phyloP scores from a whole-genome alignment of 345 rosid genomes.

The Heritiera fomes region DNA sequence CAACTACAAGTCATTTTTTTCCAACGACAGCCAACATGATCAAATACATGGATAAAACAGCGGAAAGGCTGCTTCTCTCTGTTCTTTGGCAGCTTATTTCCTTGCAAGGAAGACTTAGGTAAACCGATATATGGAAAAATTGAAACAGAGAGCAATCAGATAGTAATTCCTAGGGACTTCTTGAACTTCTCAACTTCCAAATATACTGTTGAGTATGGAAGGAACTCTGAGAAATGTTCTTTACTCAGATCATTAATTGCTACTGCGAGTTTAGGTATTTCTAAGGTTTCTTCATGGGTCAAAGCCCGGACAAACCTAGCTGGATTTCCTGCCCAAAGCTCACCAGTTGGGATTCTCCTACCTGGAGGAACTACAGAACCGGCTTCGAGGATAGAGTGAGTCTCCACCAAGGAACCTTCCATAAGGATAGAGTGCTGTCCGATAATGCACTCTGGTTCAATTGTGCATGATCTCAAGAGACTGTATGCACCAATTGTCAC shows the following conservation, averaged over 20 bases:
- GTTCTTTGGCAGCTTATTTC: constrained; percentile 68
- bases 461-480: constrained; percentile 87
- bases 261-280: constrained; percentile 94
- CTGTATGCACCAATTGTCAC: constrained; percentile 90
- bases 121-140: constrained; percentile 24
- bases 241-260: constrained; percentile 86
- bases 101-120: constrained; percentile 37
- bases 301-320: constrained; percentile 80
- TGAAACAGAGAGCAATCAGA: constrained; percentile 36
- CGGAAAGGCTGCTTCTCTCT: constrained; percentile 28
- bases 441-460: constrained; percentile 97
- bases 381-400: constrained; percentile 88
- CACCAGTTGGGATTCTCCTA: constrained; percentile 92
- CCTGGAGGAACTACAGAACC: constrained; percentile 97
- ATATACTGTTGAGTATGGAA: constrained; percentile 87
- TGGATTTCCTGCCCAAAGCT: constrained; percentile 98
- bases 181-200: constrained; percentile 95
- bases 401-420: constrained; percentile 99
- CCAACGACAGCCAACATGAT: constrained; percentile 26
- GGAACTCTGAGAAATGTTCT: constrained; percentile 73
- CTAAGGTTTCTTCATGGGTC: constrained; percentile 88
- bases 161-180: constrained; percentile 67
- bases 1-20: background rate
- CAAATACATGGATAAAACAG: constrained; percentile 22
- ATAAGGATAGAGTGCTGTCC: constrained; percentile 96